Evolutionary conservation across 1,284 basidiomycete genomes (phyloP).

Genomic region (Caloboletus firmus): DNA sequence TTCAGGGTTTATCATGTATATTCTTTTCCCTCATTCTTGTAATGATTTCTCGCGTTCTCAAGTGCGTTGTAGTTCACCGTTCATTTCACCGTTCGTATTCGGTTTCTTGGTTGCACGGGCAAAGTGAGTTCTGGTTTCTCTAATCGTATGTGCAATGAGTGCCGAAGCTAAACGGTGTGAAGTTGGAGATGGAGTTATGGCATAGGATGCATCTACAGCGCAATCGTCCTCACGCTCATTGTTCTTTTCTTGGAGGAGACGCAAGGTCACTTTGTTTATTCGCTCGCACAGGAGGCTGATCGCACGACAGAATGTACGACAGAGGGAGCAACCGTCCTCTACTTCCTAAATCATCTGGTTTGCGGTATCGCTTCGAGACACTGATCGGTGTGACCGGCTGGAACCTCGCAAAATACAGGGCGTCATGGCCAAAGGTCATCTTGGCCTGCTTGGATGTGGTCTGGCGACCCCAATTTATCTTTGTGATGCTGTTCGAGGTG

Average conservation of each 20-base stretch:
- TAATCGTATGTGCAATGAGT: not conserved
- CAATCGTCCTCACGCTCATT: conserved; percentile 57
- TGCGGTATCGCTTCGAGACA: conserved; percentile 59
- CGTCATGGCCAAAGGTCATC: conserved; percentile 51
- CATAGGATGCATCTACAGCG: conserved; percentile 60
- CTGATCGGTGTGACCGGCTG: conserved; percentile 66
- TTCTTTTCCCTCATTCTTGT: conserved; percentile 27
- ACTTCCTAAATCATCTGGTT: conserved; percentile 41
- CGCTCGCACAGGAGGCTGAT: conserved; percentile 4
- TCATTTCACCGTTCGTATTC: conserved; percentile 67
- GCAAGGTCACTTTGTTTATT: conserved; percentile 36
- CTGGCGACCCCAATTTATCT: conserved; percentile 64
- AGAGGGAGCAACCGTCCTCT: conserved; percentile 57
- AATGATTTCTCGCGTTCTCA: not conserved
- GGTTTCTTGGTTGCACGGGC: conserved; percentile 67
- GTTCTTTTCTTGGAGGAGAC: conserved; percentile 63
- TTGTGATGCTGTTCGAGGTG: conserved; percentile 59
- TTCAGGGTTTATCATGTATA: conserved; percentile 63
- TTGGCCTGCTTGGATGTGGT: conserved; percentile 52
- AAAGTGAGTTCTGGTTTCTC: conserved; percentile 34
- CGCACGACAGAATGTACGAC: conserved; percentile 57
- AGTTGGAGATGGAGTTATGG: conserved; percentile 76
- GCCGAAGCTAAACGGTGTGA: not conserved
- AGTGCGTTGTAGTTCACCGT: conserved; percentile 42
- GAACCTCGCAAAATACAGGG: conserved; percentile 61